Evolutionary conservation across 176 grass and related monocot genomes (phyloP).

Genomic region (Areca catechu): DNA sequence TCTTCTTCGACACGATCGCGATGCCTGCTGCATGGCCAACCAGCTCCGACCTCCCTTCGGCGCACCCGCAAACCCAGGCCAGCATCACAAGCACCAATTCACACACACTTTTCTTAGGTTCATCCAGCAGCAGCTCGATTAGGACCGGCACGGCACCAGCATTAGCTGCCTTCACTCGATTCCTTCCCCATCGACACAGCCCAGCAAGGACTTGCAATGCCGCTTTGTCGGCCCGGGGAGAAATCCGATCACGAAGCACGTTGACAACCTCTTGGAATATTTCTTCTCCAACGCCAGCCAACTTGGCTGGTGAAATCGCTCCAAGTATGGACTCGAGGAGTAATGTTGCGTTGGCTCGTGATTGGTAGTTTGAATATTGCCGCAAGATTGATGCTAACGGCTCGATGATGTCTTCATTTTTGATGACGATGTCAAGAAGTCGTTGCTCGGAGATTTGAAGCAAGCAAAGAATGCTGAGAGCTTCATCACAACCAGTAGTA

Average conservation of each 20-base stretch:
- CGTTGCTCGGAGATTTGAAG: neutral
- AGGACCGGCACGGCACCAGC: neutral
- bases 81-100: slow-evolving; percentile 4
- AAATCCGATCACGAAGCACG: neutral
- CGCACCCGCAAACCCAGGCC: slow-evolving; percentile 3
- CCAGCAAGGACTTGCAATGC: neutral
- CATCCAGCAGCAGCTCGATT: neutral
- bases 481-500: neutral
- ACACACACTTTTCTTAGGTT: neutral
- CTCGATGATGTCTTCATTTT: too few relatives aligned
- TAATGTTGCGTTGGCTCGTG: too few relatives aligned
- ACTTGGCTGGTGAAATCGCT: too few relatives aligned
- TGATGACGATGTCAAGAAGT: neutral
- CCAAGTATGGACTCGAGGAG: too few relatives aligned
- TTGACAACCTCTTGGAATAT: neutral
- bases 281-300: neutral
- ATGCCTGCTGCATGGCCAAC: slow-evolving; percentile 3
- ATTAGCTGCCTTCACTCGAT: neutral
- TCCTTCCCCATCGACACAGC: neutral
- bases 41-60: slow-evolving; percentile 1
- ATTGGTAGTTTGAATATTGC: too few relatives aligned
- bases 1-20: neutral
- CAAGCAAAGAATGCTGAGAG: neutral
- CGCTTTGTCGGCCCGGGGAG: neutral
- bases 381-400: too few relatives aligned